A percentile compares a stretch with the other conserved stretches of the same genome.
Conservation (phyloP, 2,329 filamentous ascomycete species). For the Fusarium keratoplasticum region DNA sequence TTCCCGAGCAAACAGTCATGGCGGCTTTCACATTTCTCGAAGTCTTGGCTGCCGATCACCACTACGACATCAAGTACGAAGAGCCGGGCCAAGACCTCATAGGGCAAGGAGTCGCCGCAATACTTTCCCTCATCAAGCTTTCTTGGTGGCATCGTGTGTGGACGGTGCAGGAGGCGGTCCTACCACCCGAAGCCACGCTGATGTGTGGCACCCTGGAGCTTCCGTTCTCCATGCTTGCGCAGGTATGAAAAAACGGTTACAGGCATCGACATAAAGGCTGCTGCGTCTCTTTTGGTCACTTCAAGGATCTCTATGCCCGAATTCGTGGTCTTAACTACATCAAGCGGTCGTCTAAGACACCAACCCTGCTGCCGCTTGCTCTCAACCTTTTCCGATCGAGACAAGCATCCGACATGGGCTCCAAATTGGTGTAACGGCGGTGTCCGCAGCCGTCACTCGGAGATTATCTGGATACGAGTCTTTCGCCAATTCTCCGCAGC, state of each 20-base stretch:
- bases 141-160: neutral
- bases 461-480: neutral
- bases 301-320: neutral
- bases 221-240: neutral
- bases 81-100: neutral
- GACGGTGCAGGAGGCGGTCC: neutral
- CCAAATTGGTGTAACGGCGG: conserved; percentile 62
- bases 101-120: neutral
- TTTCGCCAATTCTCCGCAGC: neutral
- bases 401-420: neutral
- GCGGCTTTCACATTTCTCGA: neutral
- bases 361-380: neutral
- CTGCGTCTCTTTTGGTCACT: neutral
- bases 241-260: neutral
- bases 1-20: neutral
- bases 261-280: neutral
- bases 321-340: neutral
- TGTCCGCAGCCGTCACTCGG: conserved; percentile 57
- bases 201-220: neutral
- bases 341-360: neutral
- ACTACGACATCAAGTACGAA: neutral
- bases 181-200: neutral
- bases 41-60: neutral
- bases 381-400: neutral
- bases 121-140: neutral